phyloP scores from a whole-genome alignment of 2,329 filamentous ascomycete genomes.

The Fusarium tanahbumbuense region DNA sequence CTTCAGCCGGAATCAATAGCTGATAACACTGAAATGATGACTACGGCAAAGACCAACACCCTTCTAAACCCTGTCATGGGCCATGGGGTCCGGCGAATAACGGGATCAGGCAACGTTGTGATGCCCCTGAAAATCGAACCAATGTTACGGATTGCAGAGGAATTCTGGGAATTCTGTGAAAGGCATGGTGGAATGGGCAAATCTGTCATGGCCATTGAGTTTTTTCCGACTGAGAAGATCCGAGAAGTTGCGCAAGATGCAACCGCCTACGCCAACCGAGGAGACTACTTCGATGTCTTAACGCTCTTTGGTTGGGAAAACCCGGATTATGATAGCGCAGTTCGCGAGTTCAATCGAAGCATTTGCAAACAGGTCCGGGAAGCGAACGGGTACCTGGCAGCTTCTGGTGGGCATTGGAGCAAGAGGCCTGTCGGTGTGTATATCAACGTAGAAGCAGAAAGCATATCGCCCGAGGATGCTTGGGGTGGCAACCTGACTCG shows the following conservation, averaged over 20 bases:
- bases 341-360: constrained; percentile 54
- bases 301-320: constrained; percentile 57
- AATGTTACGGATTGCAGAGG: constrained; percentile 44
- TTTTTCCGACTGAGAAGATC: constrained; percentile 55
- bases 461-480: constrained; percentile 42
- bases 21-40: constrained; percentile 34
- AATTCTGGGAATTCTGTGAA: constrained; percentile 46
- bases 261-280: constrained; percentile 60
- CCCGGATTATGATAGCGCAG: constrained; percentile 50
- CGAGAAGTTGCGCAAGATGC: constrained; percentile 50
- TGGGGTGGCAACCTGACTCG: constrained; percentile 49
- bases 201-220: constrained; percentile 53
- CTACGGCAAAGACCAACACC: constrained; percentile 38
- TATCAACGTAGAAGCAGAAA: constrained; percentile 47
- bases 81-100: constrained; percentile 44
- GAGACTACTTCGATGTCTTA: constrained; percentile 57
- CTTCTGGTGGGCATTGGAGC: constrained; percentile 20
- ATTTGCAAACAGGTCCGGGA: constrained; percentile 45
- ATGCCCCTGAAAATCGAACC: constrained; percentile 52
- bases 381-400: constrained; percentile 41
- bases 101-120: constrained; percentile 43
- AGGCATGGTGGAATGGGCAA: constrained; percentile 35
- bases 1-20: constrained; percentile 18
- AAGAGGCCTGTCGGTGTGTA: constrained; percentile 46
- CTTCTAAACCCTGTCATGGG: constrained; percentile 43